These are phyloP conservation scores for Nicotiana tomentosiformis DNA, from an alignment of 257 asterid genomes.

Conservation along the genomic window DNA sequence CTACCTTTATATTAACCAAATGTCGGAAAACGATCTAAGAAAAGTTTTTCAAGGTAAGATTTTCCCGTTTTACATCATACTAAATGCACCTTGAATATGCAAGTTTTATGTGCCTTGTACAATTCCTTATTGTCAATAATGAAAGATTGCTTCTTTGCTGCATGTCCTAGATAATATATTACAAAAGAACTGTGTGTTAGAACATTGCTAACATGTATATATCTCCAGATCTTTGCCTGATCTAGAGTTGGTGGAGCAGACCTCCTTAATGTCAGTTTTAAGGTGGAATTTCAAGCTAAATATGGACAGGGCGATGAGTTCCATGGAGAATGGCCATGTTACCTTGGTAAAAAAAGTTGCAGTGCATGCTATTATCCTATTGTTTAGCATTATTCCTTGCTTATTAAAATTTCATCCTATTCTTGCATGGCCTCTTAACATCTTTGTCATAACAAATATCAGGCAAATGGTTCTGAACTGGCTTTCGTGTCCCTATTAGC, in stretches of 20 bases:
- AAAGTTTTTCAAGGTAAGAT: neutral
- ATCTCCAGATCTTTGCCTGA: conserved; percentile 76
- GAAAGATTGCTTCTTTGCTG: neutral
- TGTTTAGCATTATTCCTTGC: neutral
- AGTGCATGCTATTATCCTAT: neutral
- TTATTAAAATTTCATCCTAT: neutral
- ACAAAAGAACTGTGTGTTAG: neutral
- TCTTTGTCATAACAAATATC: conserved; percentile 7
- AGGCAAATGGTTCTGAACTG: conserved; percentile 79
- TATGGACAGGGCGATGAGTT: conserved; percentile 64
- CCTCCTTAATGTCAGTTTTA: conserved; percentile 54
- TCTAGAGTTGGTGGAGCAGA: conserved; percentile 62
- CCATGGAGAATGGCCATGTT: conserved; percentile 51
- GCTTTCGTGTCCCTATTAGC: conserved; percentile 65
- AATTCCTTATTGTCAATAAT: neutral
- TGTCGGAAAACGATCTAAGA: neutral
- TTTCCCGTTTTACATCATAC: neutral
- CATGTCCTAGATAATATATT: neutral
- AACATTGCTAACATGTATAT: conserved; percentile 11
- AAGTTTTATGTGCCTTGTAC: neutral
- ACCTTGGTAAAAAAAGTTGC: conserved; percentile 46
- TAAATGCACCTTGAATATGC: neutral
- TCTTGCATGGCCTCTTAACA: neutral
- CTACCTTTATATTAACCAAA: neutral
- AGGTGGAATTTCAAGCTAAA: conserved; percentile 79